Conservation (phyloP, 73 alveolate genomes). For the Paramecium primaurelia region DNA sequence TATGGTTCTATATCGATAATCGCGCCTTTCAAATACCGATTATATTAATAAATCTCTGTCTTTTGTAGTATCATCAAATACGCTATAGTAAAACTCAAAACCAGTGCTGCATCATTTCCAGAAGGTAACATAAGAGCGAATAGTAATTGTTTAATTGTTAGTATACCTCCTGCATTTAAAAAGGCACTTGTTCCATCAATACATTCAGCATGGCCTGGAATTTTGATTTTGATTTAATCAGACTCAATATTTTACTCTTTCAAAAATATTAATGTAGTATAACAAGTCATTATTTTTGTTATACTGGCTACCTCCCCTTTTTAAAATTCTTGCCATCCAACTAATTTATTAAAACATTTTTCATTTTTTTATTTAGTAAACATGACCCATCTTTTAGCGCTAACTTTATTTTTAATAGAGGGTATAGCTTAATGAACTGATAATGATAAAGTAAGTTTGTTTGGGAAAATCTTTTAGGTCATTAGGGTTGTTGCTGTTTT, state of each 20-base stretch:
- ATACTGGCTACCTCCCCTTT: conserved; percentile 51
- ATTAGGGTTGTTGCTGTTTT: neutral
- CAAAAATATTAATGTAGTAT: conserved; percentile 28
- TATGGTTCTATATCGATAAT: neutral
- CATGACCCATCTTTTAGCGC: conserved; percentile 34
- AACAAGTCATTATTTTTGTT: conserved; percentile 61
- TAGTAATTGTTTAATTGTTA: conserved; percentile 58
- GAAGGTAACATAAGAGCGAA: conserved; percentile 74
- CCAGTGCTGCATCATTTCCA: conserved; percentile 75
- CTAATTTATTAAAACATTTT: neutral
- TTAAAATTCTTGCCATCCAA: neutral
- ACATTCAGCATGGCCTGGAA: conserved; percentile 63
- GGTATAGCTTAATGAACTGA: conserved; percentile 33
- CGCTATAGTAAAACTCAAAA: conserved; percentile 36
- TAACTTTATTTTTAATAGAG: neutral
- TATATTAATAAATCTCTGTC: neutral
- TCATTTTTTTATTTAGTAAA: neutral
- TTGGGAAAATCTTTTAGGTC: neutral
- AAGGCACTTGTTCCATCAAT: conserved; percentile 72
- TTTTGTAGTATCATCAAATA: neutral
- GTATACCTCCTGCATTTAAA: conserved; percentile 62
- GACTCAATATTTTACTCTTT: conserved; percentile 44
- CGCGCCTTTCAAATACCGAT: neutral
- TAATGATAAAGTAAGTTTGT: neutral
- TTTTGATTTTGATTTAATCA: conserved; percentile 45